phyloP scores from a whole-genome alignment of 73 alveolate genomes.

The Symbiodinium pilosum region DNA sequence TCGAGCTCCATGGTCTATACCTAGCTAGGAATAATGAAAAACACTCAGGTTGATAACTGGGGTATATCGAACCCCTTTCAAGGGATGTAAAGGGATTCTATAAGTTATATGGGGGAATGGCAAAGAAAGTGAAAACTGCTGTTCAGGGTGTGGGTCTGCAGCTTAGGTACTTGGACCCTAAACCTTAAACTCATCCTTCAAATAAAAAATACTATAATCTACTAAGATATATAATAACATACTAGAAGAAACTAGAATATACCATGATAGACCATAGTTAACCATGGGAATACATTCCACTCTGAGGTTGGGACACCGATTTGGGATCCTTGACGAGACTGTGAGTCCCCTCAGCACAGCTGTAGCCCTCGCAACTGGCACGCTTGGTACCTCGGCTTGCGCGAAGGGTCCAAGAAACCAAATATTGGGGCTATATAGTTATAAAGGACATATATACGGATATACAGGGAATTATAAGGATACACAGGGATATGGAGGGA shows the following conservation, averaged over 20 bases:
- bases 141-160: not conserved
- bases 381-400: not conserved
- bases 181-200: not conserved
- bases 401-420: not conserved
- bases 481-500: not conserved
- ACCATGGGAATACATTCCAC: not conserved
- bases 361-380: not conserved
- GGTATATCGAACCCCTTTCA: too few species aligned
- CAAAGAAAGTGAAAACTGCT: too few species aligned
- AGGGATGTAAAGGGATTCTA: too few species aligned
- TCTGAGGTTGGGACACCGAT: not conserved
- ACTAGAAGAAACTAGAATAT: too few species aligned
- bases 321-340: conserved; percentile 3
- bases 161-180: not conserved
- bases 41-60: too few species aligned
- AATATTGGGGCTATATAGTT: too few species aligned
- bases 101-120: too few species aligned
- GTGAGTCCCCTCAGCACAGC: not conserved
- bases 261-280: not conserved
- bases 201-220: not conserved
- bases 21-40: too few species aligned
- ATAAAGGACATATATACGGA: too few species aligned
- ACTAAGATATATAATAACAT: too few species aligned
- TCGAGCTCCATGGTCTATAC: too few species aligned
- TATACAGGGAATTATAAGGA: too few species aligned